Percentiles rank a stretch among this genome's conserved stretches.
Conservation (phyloP, 2,329 filamentous ascomycete genomes). For the Penicillium sp. region DNA sequence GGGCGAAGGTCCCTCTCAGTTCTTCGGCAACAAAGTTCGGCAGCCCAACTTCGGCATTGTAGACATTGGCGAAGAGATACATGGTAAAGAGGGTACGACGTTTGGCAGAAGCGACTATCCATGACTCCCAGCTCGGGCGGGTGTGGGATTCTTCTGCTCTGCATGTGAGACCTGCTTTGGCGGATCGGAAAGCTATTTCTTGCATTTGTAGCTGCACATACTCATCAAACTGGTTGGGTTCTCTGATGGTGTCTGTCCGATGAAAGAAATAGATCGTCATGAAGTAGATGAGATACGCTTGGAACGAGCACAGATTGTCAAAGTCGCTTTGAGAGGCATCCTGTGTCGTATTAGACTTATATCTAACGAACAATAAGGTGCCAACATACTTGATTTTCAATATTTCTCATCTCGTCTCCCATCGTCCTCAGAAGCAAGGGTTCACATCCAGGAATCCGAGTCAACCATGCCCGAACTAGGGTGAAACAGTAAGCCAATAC, state of each 20-base stretch:
- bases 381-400: conserved; percentile 16
- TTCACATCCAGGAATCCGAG: conserved; percentile 27
- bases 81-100: conserved; percentile 52
- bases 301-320: conserved; percentile 47
- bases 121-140: conserved; percentile 52
- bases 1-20: conserved; percentile 45
- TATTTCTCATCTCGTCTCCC: conserved; percentile 26
- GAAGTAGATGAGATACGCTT: conserved; percentile 55
- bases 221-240: conserved; percentile 34
- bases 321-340: conserved; percentile 22
- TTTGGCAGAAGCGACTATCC: conserved; percentile 55
- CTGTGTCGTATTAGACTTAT: background rate
- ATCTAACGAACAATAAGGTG: background rate
- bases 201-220: conserved; percentile 51
- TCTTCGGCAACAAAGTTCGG: conserved; percentile 53
- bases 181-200: conserved; percentile 47
- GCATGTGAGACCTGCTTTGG: conserved; percentile 46
- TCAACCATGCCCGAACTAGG: conserved; percentile 29
- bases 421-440: conserved; percentile 21
- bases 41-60: conserved; percentile 44
- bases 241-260: conserved; percentile 21
- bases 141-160: conserved; percentile 39
- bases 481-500: conserved; percentile 28
- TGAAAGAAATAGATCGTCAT: conserved; percentile 50
- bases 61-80: conserved; percentile 55